Base-by-base conservation (phyloP, 2,329 filamentous ascomycete genomes). In the Trichoderma afroharzianum region DNA sequence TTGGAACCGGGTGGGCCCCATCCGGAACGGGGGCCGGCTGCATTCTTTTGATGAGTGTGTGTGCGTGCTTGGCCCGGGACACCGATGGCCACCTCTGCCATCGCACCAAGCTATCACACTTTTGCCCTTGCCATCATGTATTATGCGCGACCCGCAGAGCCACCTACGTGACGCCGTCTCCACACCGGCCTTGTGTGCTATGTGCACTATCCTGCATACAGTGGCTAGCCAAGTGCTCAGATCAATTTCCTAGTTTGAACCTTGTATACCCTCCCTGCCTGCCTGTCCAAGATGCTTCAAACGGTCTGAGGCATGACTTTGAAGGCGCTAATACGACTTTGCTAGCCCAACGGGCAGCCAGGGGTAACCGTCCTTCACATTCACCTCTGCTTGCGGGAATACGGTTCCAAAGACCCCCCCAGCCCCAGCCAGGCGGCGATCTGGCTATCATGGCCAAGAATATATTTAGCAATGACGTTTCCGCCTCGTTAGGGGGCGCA, bases 391-490 rank as follows among this genome's bases (percentile, higher is more conserved):
- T 53, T 50, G 66, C 39, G 66, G 57, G 43, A 61, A n/a, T 61
- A 47, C 57, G 12, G 53, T 14, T 28, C 39, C 39, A 57, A 62
- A 21, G 7, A 3, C 1, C 39, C 39, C 36, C 36, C 39, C 39
- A 43, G 4, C 57, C 57, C 57, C 55, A 39, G 21, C n/a, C 24
- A 33, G 21, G 14, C 58, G 68, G 68, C 43, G 30, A 63, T 70
- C 50, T 39, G 14, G 33, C 47, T 14, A 53, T 50, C 28, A 59
- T 58, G 50, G 39, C 57, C 57, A 14, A 55, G 53, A 18, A 50
- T 63, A 63, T 63, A 63, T 70, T 70, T 63, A 70, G 39, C 18
- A 70, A 70, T 63, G 68, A 70, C 59, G 68, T 70, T 63, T 63
- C 68, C 68, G 53, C 68, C 66, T 69, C 21, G 33, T 69, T 26